Evolutionary conservation across 148 eudicot species (phyloP).

Genomic region (Rhododendron mucronatum): DNA sequence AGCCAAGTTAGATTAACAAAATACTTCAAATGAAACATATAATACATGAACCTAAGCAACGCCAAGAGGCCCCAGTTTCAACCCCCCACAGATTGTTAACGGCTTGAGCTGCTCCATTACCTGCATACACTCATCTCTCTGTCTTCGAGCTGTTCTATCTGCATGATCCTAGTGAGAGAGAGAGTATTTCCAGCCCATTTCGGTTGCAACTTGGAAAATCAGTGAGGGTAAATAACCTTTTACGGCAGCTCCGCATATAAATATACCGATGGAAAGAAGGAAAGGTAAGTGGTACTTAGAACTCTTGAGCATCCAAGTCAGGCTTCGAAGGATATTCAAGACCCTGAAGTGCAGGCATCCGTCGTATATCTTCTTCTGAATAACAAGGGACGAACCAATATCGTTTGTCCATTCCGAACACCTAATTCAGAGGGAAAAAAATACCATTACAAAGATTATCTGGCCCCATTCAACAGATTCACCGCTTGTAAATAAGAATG

Average conservation of each 20-base stretch:
- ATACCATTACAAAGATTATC: neutral
- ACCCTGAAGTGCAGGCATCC: conserved; percentile 91
- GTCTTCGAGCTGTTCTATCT: neutral
- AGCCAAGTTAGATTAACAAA: neutral
- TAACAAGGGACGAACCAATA: conserved; percentile 85
- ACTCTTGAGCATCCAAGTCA: conserved; percentile 62
- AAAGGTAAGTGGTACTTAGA: conserved; percentile 15
- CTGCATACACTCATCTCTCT: neutral
- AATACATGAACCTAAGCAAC: neutral
- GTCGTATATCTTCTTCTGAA: conserved; percentile 76
- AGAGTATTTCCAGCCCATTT: neutral
- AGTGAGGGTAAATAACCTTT: neutral
- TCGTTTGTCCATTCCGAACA: conserved; percentile 67
- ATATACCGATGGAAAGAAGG: neutral
- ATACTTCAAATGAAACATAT: neutral
- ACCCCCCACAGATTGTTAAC: neutral
- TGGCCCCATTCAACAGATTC: neutral
- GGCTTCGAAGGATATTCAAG: conserved; percentile 89
- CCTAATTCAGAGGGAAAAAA: conserved; percentile 30
- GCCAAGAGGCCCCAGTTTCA: neutral
- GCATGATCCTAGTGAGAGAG: neutral
- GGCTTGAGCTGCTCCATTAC: neutral
- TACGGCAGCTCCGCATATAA: neutral
- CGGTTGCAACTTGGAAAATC: neutral
- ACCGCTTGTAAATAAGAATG: neutral